Base-by-base conservation (phyloP, 2,329 filamentous ascomycete genomes). In the Venturia nashicola region DNA sequence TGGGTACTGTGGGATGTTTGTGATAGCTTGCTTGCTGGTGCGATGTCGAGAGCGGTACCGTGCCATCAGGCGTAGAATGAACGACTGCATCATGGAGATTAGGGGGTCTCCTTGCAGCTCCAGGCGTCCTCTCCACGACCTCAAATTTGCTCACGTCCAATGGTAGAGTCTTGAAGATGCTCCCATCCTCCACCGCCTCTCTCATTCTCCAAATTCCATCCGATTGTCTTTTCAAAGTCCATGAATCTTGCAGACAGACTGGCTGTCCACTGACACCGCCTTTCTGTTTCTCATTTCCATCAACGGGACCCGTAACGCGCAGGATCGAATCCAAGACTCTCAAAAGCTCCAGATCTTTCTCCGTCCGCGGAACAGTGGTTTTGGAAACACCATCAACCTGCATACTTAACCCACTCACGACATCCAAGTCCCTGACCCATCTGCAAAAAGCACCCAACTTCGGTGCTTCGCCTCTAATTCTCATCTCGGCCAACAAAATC, bases 371-470 rank as follows among this genome's bases (percentile, higher is more conserved):
- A 3, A 72, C 67, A 0, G 66, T 70, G 16, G 67, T 70, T 14
- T 73, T 71, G 46, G 71, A 71, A 57, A 75, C 73, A 2, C 78
- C 78, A 1, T 77, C 77, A 0, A 82, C 76, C 62, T 82, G 77
- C 27, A 84, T 83, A 3, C 84, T 84, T 8, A 88, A 74, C 1
- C 86, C 86, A 67, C 83, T 87, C 61, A 88, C 83, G 32, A 88
- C 83, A 68, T 89, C 86, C 34, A 89, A 76, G 69, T 88, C 86
- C 65, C 87, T 81, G 5, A 89, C 86, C 87, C 87, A 90, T 64
- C 87, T 83, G 71, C 86, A 89, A 8, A 89, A 73, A 1, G 86
- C 85, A 23, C 87, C 87, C 0, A 89, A 75, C 68, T 87, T 87
- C 0, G 86, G 86, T 20, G 82, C 80, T 66, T 89, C 80, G 3